Percentiles rank a stretch among this genome's conserved stretches.
Evolutionary conservation across 2,329 filamentous ascomycete genomes (phyloP).

Genomic region (Achaetomium macrosporum): DNA sequence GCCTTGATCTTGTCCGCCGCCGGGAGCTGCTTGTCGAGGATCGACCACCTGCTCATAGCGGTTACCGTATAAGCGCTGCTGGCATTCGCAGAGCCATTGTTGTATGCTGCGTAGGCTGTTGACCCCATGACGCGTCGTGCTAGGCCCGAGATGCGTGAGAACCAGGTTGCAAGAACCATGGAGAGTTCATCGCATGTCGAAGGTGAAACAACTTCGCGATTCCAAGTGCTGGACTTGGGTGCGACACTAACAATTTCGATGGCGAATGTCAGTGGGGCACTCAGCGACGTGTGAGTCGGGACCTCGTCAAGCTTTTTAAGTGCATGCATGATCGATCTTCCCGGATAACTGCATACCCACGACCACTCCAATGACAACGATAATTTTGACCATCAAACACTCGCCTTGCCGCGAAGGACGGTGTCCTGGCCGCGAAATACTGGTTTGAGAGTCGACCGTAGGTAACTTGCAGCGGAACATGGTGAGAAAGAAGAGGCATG

Average conservation of each 20-base stretch:
- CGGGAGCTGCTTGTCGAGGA: conserved; percentile 66
- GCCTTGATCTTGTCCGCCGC: conserved; percentile 64
- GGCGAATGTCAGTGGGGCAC: background rate
- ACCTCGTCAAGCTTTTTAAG: background rate
- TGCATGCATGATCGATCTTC: too few species aligned
- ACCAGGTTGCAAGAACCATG: conserved; percentile 20
- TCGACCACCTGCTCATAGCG: conserved; percentile 77
- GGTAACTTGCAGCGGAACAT: too few species aligned
- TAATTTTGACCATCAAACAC: too few species aligned
- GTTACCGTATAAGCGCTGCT: conserved; percentile 54
- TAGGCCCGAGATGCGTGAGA: conserved; percentile 14
- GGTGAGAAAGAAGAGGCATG: background rate
- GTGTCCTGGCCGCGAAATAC: too few species aligned
- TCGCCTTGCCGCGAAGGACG: too few species aligned
- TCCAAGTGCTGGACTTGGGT: background rate
- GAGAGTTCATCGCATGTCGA: conserved; percentile 16
- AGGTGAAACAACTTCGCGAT: background rate
- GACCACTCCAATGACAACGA: too few species aligned
- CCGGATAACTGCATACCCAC: too few species aligned
- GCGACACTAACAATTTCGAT: conserved; percentile 15
- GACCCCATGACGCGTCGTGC: conserved; percentile 22
- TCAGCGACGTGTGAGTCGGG: background rate
- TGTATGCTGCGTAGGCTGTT: conserved; percentile 20
- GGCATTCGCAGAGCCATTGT: conserved; percentile 21
- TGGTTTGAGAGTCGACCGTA: too few species aligned